Evolutionary conservation across 2,329 filamentous ascomycete species (phyloP).

Genomic region (Ceratocystis lukuohia): DNA sequence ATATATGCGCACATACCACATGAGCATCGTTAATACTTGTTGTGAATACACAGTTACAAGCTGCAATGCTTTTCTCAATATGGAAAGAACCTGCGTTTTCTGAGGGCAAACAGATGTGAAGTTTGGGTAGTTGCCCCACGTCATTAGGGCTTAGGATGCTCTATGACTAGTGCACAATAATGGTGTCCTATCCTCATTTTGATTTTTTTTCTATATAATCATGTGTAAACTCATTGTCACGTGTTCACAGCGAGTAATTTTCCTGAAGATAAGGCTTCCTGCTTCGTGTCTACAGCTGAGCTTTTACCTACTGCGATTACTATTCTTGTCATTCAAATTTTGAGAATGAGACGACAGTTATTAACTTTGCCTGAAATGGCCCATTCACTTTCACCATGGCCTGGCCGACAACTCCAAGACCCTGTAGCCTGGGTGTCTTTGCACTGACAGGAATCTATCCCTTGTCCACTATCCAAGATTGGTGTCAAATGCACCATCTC

Average conservation of each 20-base stretch:
- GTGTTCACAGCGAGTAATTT: too few relatives aligned
- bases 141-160: too few relatives aligned
- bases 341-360: neutral
- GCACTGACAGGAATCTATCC: neutral
- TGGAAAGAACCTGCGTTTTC: neutral
- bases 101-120: neutral
- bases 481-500: neutral
- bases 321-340: too few relatives aligned
- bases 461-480: neutral
- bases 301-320: too few relatives aligned
- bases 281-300: too few relatives aligned
- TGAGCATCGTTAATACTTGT: too few relatives aligned
- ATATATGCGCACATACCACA: too few relatives aligned
- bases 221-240: too few relatives aligned
- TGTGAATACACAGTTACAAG: too few relatives aligned
- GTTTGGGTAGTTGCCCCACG: neutral
- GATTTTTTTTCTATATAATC: neutral
- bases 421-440: neutral
- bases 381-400: neutral
- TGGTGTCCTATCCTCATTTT: neutral
- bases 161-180: neutral
- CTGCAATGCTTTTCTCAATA: neutral
- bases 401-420: neutral
- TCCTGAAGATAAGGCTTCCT: too few relatives aligned
- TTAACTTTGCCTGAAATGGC: neutral